A percentile compares a stretch with the other conserved stretches of the same genome.
Evolutionary conservation across 106 monocot genomes (phyloP).

Genomic region (Phalaenopsis aphrodite): DNA sequence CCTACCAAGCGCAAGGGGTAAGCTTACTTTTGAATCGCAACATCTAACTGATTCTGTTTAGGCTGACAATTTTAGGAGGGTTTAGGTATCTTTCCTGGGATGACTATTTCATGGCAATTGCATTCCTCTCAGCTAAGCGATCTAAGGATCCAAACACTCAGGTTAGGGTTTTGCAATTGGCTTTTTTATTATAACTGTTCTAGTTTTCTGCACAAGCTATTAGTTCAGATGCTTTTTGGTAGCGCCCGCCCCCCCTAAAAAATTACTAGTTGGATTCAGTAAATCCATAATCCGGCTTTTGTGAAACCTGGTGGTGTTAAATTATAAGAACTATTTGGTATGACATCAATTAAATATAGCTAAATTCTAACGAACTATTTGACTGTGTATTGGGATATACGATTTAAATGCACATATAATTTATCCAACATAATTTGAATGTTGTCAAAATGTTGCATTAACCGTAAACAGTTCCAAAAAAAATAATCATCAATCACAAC

Average conservation of each 20-base stretch:
- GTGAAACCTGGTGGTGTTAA: too few relatives aligned
- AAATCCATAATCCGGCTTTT: too few relatives aligned
- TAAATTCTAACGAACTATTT: background rate
- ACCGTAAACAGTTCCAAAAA: too few relatives aligned
- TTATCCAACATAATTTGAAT: too few relatives aligned
- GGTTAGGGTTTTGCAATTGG: slow-evolving; percentile 21
- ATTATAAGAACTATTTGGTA: background rate
- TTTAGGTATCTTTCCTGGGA: slow-evolving; percentile 86
- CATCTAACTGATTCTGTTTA: background rate
- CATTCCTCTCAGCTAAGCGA: slow-evolving; percentile 84
- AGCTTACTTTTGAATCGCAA: background rate
- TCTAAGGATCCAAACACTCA: slow-evolving; percentile 92
- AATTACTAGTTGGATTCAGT: background rate
- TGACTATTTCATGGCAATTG: slow-evolving; percentile 97
- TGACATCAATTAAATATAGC: background rate
- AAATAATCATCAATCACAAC: too few relatives aligned
- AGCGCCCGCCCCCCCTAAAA: too few relatives aligned
- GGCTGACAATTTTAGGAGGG: background rate
- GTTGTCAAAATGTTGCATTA: too few relatives aligned
- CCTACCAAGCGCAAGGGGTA: slow-evolving; percentile 74
- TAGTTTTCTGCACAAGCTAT: background rate
- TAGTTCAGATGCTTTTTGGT: too few relatives aligned
- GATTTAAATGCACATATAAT: too few relatives aligned
- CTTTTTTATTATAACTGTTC: background rate
- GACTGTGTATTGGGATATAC: background rate